These are phyloP conservation scores for Meyerozyma sp. DNA, from an alignment of 1,139 yeast genomes.

Conservation along the genomic window DNA sequence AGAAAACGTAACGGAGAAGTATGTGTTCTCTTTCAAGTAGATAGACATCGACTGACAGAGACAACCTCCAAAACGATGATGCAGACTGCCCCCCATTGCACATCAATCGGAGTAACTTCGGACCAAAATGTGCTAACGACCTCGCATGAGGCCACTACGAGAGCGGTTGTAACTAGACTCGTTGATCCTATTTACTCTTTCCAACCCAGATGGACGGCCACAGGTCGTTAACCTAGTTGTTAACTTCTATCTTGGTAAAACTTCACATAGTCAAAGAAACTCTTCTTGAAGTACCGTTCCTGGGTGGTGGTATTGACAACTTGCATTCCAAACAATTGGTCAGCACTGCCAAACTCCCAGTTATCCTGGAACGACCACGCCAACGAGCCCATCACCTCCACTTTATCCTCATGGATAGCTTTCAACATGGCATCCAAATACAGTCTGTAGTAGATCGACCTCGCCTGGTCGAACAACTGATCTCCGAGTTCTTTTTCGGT, in stretches of 20 bases:
- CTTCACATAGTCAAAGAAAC: conserved; percentile 20
- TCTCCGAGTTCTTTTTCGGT: conserved; percentile 18
- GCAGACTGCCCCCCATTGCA: no score
- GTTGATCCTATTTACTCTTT: no score
- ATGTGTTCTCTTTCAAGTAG: no score
- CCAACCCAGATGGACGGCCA: conserved; percentile 35
- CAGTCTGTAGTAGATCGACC: conserved; percentile 25
- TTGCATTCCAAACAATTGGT: conserved; percentile 24
- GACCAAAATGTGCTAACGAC: no score
- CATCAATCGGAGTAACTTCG: no score
- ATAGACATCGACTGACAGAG: no score
- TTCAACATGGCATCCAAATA: conserved; percentile 22
- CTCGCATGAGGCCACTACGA: conserved; percentile 56
- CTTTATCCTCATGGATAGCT: conserved; percentile 19
- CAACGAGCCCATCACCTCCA: conserved; percentile 24
- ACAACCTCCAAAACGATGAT: no score
- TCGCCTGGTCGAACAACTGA: conserved; percentile 21
- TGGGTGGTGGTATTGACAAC: conserved; percentile 27
- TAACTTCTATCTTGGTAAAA: conserved; percentile 13
- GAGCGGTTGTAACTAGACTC: conserved; percentile 45
- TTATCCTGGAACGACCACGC: conserved; percentile 33
- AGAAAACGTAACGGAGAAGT: no score
- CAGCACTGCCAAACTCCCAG: conserved; percentile 30
- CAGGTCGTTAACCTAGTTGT: conserved; percentile 34
- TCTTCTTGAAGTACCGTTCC: conserved; percentile 26